phyloP scores from a whole-genome alignment of 2,329 filamentous ascomycete genomes.

The Metarhizium robertsii region DNA sequence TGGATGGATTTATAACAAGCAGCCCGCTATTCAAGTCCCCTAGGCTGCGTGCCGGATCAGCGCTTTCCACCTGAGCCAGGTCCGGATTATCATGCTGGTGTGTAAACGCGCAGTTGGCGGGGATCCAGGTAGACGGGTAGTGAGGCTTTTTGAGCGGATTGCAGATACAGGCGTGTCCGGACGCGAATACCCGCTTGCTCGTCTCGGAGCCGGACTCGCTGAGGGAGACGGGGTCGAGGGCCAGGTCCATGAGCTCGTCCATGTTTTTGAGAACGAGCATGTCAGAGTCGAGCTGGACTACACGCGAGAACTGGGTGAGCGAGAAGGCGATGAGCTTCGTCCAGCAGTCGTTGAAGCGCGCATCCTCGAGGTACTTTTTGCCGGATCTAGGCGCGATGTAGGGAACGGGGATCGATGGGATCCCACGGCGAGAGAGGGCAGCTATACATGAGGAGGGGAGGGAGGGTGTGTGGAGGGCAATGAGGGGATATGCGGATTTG shows the following conservation, averaged over 20 bases:
- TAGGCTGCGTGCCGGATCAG: constrained; percentile 34
- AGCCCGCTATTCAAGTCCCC: constrained; percentile 41
- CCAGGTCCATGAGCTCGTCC: constrained; percentile 84
- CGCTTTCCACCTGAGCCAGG: constrained; percentile 34
- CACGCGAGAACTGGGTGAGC: constrained; percentile 64
- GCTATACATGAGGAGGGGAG: constrained; percentile 60
- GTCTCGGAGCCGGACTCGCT: constrained; percentile 7
- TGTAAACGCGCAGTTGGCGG: constrained; percentile 49
- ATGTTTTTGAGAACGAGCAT: constrained; percentile 80
- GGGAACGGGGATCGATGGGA: constrained; percentile 60
- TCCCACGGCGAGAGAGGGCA: constrained; percentile 60
- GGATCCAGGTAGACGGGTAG: constrained; percentile 64
- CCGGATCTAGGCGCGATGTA: constrained; percentile 62
- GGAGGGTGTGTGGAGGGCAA: constrained; percentile 73
- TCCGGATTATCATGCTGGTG: constrained; percentile 38
- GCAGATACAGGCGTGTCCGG: constrained; percentile 77
- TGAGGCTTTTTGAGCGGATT: constrained; percentile 71
- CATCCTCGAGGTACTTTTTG: constrained; percentile 63
- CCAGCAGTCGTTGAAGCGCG: constrained; percentile 86
- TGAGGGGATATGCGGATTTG: constrained; percentile 62
- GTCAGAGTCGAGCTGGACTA: constrained; percentile 81
- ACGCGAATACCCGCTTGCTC: constrained; percentile 63
- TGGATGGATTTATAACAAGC: constrained; percentile 45
- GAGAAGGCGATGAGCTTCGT: constrained; percentile 75
- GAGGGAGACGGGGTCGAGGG: constrained; percentile 45